A percentile compares a stretch with the other conserved stretches of the same genome.
These are phyloP conservation scores for Aphanomyces invadans DNA, from an alignment of 352 stramenopile genomes.

Conservation along the genomic window DNA sequence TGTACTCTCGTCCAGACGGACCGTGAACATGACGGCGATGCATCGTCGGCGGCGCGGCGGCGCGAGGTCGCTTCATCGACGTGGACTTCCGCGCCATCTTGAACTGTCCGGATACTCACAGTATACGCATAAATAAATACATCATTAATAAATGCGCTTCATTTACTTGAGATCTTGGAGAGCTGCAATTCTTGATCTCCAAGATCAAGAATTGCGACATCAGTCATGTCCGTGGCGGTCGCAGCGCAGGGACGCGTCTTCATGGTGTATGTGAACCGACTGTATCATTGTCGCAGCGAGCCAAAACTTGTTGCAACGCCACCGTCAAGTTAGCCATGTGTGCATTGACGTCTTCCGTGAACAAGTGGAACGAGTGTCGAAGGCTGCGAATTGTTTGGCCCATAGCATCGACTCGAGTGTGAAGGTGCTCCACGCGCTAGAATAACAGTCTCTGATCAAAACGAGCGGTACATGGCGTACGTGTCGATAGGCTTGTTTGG, in stretches of 20 bases:
- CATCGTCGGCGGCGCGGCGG: neutral
- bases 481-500: neutral
- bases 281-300: no score
- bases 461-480: neutral
- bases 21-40: neutral
- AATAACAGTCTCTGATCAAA: neutral
- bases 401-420: neutral
- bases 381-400: neutral
- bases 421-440: neutral
- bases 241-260: neutral
- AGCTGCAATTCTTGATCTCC: neutral
- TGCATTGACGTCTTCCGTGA: neutral
- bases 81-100: neutral
- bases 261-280: neutral
- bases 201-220: neutral
- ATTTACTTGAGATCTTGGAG: neutral
- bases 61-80: neutral
- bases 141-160: neutral
- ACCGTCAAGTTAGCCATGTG: neutral
- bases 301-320: neutral
- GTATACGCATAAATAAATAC: neutral
- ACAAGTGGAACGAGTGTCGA: neutral
- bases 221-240: neutral
- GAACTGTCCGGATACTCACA: neutral
- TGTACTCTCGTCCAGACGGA: slow-evolving; percentile 1